These are phyloP conservation scores for Oidiodendron maius DNA, from an alignment of 495 filamentous ascomycete species.

Conservation along the genomic window DNA sequence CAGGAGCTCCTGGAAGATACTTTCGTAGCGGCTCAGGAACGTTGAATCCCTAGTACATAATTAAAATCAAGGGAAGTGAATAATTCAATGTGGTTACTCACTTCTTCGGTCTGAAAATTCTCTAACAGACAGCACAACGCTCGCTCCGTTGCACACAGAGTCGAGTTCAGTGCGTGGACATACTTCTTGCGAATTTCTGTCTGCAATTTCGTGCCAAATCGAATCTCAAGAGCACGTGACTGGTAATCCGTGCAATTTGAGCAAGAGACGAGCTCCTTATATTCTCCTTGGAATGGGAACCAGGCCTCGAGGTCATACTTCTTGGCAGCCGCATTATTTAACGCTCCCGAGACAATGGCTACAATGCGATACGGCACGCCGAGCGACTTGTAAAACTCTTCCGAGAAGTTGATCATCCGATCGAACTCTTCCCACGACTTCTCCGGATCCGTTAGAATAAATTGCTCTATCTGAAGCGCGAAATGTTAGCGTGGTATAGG, in stretches of 20 bases:
- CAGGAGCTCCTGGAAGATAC: constrained; percentile 84
- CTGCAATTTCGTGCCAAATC: constrained; percentile 72
- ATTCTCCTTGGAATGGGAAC: constrained; percentile 95
- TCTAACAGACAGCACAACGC: constrained; percentile 93
- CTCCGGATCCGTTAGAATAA: constrained; percentile 88
- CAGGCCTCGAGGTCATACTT: constrained; percentile 96
- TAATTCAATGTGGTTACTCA: constrained; percentile 30
- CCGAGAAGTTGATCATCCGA: constrained; percentile 80
- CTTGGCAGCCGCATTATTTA: constrained; percentile 91
- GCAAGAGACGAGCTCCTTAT: constrained; percentile 95
- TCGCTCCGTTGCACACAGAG: constrained; percentile 87
- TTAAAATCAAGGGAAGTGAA: constrained; percentile 6
- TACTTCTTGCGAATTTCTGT: constrained; percentile 84
- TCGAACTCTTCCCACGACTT: constrained; percentile 93
- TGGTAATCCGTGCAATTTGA: constrained; percentile 97
- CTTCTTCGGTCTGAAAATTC: constrained; percentile 90
- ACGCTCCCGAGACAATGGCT: constrained; percentile 86
- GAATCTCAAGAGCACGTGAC: constrained; percentile 78
- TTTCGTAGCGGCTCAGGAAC: constrained; percentile 85
- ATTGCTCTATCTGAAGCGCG: constrained; percentile 70
- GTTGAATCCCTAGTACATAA: constrained; percentile 56
- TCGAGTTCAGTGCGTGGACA: constrained; percentile 89
- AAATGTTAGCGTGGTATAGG: neutral
- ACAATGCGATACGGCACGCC: constrained; percentile 85
- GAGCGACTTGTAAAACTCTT: constrained; percentile 91